A percentile compares a stretch with the other conserved stretches of the same genome.
These are phyloP conservation scores for Pichia sporocuriosa DNA, from an alignment of 805 yeast species.

Conservation along the genomic window DNA sequence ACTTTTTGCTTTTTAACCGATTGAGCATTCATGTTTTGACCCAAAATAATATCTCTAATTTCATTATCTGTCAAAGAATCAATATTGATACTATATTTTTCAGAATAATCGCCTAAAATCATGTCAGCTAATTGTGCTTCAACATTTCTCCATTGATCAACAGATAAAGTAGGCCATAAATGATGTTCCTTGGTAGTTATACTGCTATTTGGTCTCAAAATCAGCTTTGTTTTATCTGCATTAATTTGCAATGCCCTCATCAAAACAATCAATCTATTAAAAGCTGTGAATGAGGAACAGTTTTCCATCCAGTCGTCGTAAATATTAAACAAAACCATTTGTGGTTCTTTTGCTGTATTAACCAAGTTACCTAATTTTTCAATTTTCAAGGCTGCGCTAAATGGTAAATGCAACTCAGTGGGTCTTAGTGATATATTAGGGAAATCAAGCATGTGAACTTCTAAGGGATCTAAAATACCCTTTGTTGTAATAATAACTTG, in stretches of 20 bases:
- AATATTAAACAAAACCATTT: constrained; percentile 82
- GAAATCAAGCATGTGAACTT: constrained; percentile 94
- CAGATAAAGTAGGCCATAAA: constrained; percentile 85
- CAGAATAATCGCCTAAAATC: constrained; percentile 77
- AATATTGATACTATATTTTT: constrained; percentile 77
- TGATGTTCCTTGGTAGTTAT: constrained; percentile 70
- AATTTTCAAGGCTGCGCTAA: constrained; percentile 75
- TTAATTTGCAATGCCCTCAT: constrained; percentile 75
- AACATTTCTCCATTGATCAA: constrained; percentile 87
- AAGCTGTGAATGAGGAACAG: constrained; percentile 87
- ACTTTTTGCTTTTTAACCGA: constrained; percentile 80
- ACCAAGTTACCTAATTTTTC: constrained; percentile 76
- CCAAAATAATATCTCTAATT: constrained; percentile 86
- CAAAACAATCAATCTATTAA: constrained; percentile 78
- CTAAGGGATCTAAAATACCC: constrained; percentile 89
- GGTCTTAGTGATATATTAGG: constrained; percentile 87
- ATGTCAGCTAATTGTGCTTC: constrained; percentile 85
- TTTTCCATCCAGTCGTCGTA: constrained; percentile 91
- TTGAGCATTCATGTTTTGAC: constrained; percentile 90
- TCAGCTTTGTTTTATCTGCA: constrained; percentile 66
- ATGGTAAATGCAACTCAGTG: constrained; percentile 84
- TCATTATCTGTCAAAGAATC: constrained; percentile 88
- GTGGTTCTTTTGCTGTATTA: constrained; percentile 82
- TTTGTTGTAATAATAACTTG: constrained; percentile 86
- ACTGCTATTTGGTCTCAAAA: constrained; percentile 68